Evolutionary conservation across 345 rosid genomes (phyloP), one percentile per base, ranked within the genome.

Genomic region (Dovyalis caffra): DNA sequence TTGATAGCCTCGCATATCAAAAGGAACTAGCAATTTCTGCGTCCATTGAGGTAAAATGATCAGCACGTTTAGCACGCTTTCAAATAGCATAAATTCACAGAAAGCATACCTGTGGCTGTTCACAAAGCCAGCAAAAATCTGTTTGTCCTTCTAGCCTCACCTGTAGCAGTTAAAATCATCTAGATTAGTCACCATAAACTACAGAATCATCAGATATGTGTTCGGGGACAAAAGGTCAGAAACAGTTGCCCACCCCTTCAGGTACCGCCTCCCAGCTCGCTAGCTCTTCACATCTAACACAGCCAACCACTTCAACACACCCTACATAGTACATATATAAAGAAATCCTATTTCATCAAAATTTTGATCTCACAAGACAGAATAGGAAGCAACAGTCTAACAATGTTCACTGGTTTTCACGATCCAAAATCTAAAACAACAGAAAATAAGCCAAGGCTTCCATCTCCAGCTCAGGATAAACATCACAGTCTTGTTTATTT

Each of bases 1-100:
- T 68, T 95, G 97, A 82, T 63, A 87, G 16, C 97, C 99, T 40
- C 98, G 86, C 99, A 95, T 93, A 90, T 95, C 99, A 74, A 93
- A 95, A 32, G 98, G 99, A 75, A 95, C 71, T 65, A 93, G 60
- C 78, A 95, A 76, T 84, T 83, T 93, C 98, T 95, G 80, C 43
- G 79, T 25, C 33, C 2, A 26, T 38, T 47, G 34, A 32, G 34
- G 47, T 12, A 5, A 31, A 31, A 14, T 15, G 26, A 47, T 47
- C 49, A n/a, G 66, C 68, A 40, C 8, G 29, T 1, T 60, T 63
- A 60, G 15, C 14, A 40, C 34, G 15, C 28, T 45, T 66, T 18
- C 38, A 78, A 32, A 79, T 4, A 34, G 20, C 62, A 6, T 2
- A 28, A 29, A 75, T 63, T n/a, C 20, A 47, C 35, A 78, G 75